Conservation (phyloP, 2,329 filamentous ascomycete genomes). For the Xylariomycetidae sp. region DNA sequence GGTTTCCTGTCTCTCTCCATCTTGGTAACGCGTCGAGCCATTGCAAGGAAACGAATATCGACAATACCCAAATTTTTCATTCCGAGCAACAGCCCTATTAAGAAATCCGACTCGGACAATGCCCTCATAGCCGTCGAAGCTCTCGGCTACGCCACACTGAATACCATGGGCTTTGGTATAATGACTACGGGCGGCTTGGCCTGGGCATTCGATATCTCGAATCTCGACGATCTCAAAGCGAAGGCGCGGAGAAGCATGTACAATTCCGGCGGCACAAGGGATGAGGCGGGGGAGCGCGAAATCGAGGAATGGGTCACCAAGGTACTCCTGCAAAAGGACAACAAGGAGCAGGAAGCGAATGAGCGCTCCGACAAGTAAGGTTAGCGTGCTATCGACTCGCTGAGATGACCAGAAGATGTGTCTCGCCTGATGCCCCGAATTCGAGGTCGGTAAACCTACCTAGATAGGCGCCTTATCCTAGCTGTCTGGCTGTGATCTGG, state of each 20-base stretch:
- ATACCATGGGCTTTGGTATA: slow-evolving; percentile 71
- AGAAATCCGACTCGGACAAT: slow-evolving; percentile 52
- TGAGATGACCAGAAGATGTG: neutral
- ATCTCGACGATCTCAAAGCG: slow-evolving; percentile 58
- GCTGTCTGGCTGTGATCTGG: neutral
- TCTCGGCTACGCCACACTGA: slow-evolving; percentile 80
- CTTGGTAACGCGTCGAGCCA: slow-evolving; percentile 65
- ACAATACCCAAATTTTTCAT: slow-evolving; percentile 69
- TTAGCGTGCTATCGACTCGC: neutral
- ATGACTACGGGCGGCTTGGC: slow-evolving; percentile 68
- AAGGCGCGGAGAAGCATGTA: slow-evolving; percentile 41
- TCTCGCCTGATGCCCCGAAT: neutral
- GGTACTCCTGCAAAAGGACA: slow-evolving; percentile 53
- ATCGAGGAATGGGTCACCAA: slow-evolving; percentile 59
- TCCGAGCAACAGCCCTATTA: slow-evolving; percentile 44
- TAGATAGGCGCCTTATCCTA: neutral
- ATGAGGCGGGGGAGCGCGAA: slow-evolving; percentile 54
- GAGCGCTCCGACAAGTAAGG: neutral
- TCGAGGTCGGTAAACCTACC: neutral
- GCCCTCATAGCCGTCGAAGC: slow-evolving; percentile 76
- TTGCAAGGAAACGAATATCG: slow-evolving; percentile 57
- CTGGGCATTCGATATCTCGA: slow-evolving; percentile 74
- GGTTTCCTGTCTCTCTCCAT: slow-evolving; percentile 71
- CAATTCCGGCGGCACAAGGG: slow-evolving; percentile 24
- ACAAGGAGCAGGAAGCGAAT: slow-evolving; percentile 28